These are phyloP conservation scores for Exophiala aquamarina DNA, from an alignment of 2,329 filamentous ascomycete genomes.

Conservation along the genomic window DNA sequence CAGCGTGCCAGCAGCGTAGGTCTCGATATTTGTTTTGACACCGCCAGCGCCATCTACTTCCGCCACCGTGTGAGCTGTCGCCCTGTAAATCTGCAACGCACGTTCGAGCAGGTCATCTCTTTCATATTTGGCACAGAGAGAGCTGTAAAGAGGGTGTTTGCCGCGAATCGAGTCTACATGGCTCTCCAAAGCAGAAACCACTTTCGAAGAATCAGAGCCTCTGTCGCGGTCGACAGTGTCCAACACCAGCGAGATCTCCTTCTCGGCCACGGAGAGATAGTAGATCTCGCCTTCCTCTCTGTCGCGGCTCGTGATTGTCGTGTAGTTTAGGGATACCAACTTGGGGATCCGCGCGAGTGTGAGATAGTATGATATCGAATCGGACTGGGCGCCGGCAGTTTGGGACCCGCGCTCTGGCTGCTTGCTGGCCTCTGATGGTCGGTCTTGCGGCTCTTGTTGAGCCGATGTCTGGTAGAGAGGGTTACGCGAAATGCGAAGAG, in stretches of 20 bases:
- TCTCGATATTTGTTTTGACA: conserved; percentile 14
- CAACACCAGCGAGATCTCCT: conserved; percentile 63
- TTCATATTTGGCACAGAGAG: conserved; percentile 75
- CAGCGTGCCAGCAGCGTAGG: conserved; percentile 73
- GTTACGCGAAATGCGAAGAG: conserved; percentile 80
- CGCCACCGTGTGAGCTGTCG: conserved; percentile 49
- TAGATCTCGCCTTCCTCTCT: conserved; percentile 88
- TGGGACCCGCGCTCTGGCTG: not conserved
- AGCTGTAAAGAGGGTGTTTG: conserved; percentile 68
- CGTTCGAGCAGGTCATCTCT: conserved; percentile 35
- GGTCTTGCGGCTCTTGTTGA: conserved; percentile 32
- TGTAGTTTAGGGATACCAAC: conserved; percentile 46
- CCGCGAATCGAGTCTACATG: not conserved
- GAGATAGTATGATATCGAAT: conserved; percentile 26
- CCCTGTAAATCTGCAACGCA: conserved; percentile 34
- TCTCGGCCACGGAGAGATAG: conserved; percentile 81
- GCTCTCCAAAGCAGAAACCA: not conserved
- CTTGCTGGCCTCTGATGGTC: no score
- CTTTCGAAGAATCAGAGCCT: not conserved
- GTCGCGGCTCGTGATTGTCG: conserved; percentile 68
- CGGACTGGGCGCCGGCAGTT: conserved; percentile 18
- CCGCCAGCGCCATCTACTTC: conserved; percentile 36
- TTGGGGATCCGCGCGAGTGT: conserved; percentile 33
- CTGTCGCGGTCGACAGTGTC: conserved; percentile 39
- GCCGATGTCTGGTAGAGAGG: conserved; percentile 67